Conservation (phyloP, 2,329 filamentous ascomycete genomes). For the Beauveria pseudobassiana region DNA sequence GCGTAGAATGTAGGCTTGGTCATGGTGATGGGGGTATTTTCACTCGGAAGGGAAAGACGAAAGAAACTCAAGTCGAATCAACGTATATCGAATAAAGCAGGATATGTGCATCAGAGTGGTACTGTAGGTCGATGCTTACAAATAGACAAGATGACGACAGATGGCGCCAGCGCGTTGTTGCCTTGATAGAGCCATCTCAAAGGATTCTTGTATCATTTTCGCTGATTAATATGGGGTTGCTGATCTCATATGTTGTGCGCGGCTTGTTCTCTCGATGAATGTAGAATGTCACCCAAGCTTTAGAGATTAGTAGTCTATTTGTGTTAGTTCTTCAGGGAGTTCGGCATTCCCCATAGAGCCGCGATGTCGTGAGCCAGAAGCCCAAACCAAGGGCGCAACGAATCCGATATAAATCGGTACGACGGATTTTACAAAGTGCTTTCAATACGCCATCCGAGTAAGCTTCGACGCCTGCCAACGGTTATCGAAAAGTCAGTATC, state of each 20-base stretch:
- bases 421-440: no score
- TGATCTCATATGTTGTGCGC: no score
- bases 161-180: background rate
- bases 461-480: background rate
- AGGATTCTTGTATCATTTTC: conserved; percentile 1
- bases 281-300: no score
- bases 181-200: background rate
- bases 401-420: no score
- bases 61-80: background rate
- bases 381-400: no score
- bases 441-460: no score
- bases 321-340: no score
- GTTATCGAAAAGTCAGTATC: background rate
- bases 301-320: no score
- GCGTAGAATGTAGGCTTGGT: conserved; percentile 48
- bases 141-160: conserved; percentile 6
- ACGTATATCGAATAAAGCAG: no score
- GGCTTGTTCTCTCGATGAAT: no score
- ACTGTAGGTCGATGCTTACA: background rate
- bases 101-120: background rate
- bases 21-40: conserved; percentile 13
- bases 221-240: background rate
- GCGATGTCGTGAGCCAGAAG: background rate
- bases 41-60: no score
- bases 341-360: background rate